Percentiles rank a stretch among this genome's conserved stretches.
Evolutionary conservation across 2,329 filamentous ascomycete genomes (phyloP).

Genomic region (Scytalidium sp.): DNA sequence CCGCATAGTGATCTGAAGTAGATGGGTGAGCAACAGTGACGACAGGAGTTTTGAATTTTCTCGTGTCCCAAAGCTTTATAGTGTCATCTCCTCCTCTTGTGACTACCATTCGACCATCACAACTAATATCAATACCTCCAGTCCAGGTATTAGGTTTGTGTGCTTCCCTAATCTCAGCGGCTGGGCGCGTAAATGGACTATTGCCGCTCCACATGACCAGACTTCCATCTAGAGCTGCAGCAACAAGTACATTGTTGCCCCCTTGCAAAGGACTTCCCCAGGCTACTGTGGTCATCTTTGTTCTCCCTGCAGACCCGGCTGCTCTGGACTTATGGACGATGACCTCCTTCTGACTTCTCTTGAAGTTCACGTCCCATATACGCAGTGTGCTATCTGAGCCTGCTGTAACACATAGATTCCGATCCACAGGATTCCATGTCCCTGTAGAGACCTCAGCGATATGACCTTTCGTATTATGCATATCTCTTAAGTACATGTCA

Average conservation of each 20-base stretch:
- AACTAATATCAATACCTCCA: constrained; percentile 84
- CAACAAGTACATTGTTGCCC: constrained; percentile 74
- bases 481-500: constrained; percentile 96
- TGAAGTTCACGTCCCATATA: constrained; percentile 96
- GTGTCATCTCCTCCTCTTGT: constrained; percentile 87
- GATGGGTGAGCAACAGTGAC: constrained; percentile 76
- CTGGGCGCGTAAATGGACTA: constrained; percentile 78
- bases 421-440: constrained; percentile 86
- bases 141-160: constrained; percentile 87
- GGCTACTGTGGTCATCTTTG: constrained; percentile 87
- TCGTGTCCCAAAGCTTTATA: constrained; percentile 95
- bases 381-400: constrained; percentile 93
- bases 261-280: constrained; percentile 79
- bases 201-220: constrained; percentile 90
- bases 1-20: constrained; percentile 79
- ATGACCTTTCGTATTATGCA: constrained; percentile 97
- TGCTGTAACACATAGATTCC: constrained; percentile 82
- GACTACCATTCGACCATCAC: constrained; percentile 85
- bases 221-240: constrained; percentile 83
- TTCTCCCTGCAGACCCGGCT: constrained; percentile 84
- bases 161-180: constrained; percentile 79
- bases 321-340: constrained; percentile 93
- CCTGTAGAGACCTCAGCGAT: constrained; percentile 87
- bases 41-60: constrained; percentile 90
- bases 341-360: constrained; percentile 85